Evolutionary conservation across 2,329 filamentous ascomycete genomes (phyloP).

Genomic region (Macrophomina phaseolina): DNA sequence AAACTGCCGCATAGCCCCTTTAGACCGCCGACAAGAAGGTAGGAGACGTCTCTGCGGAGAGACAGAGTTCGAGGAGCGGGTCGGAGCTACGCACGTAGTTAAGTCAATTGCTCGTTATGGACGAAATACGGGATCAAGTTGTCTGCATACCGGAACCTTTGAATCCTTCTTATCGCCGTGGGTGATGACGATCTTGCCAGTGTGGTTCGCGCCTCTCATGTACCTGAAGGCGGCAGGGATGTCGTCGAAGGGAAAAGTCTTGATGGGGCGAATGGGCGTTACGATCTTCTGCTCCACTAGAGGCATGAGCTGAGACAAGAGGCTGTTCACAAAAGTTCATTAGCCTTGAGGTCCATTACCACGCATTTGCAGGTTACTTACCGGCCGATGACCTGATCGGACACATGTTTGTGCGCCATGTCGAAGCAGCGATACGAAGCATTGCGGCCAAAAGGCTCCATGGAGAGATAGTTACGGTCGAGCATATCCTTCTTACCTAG

Average conservation of each 20-base stretch:
- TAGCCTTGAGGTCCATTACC: too few relatives aligned
- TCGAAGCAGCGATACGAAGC: not conserved
- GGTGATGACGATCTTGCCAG: conserved; percentile 33
- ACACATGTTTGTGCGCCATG: conserved; percentile 13
- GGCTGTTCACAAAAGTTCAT: not conserved
- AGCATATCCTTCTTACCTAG: conserved; percentile 36
- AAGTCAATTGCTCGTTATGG: too few relatives aligned
- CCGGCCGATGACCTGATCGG: not conserved
- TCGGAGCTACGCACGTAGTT: not conserved
- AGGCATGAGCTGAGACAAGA: conserved; percentile 1
- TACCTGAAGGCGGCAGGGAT: conserved; percentile 31
- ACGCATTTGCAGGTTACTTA: not conserved
- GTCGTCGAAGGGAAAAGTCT: conserved; percentile 30
- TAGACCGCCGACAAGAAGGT: conserved; percentile 37
- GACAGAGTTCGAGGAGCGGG: not conserved
- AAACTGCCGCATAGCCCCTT: conserved; percentile 37
- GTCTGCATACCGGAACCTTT: too few relatives aligned
- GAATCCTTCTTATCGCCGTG: not conserved
- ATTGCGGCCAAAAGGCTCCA: conserved; percentile 33
- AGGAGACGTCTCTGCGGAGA: conserved; percentile 32
- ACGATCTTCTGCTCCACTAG: conserved; percentile 33
- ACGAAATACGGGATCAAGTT: too few relatives aligned
- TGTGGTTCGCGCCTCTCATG: conserved; percentile 27
- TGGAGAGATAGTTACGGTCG: conserved; percentile 28
- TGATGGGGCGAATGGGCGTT: conserved; percentile 34